phyloP scores from a whole-genome alignment of 352 stramenopile species.

The Globisporangium iwayamae region DNA sequence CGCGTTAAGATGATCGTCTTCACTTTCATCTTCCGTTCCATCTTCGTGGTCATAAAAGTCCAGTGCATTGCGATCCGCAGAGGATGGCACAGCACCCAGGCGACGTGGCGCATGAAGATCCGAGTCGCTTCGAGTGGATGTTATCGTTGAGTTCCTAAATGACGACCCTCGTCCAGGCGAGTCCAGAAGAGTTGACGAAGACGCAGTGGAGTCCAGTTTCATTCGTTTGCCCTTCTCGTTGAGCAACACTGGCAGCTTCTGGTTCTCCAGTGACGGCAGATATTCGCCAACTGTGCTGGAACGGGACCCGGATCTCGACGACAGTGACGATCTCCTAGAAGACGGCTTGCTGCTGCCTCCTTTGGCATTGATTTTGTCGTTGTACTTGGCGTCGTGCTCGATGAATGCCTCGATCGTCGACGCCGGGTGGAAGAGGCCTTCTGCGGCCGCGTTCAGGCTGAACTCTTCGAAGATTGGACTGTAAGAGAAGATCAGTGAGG shows the following conservation, averaged over 20 bases:
- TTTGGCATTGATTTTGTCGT: neutral
- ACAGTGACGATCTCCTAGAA: slow-evolving; percentile 19
- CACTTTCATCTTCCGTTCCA: slow-evolving; percentile 21
- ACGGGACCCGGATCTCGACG: slow-evolving; percentile 17
- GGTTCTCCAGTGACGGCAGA: slow-evolving; percentile 31
- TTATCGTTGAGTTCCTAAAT: slow-evolving; percentile 5
- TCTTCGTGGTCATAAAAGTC: slow-evolving; percentile 48
- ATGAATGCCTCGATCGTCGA: slow-evolving; percentile 74
- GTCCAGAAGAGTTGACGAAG: slow-evolving; percentile 15
- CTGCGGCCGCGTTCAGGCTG: slow-evolving; percentile 53
- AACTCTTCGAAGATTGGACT: slow-evolving; percentile 61
- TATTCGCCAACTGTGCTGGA: slow-evolving; percentile 27
- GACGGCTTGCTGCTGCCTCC: slow-evolving; percentile 2
- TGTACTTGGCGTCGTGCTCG: slow-evolving; percentile 74
- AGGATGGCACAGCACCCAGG: slow-evolving; percentile 39
- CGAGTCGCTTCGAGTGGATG: slow-evolving; percentile 52
- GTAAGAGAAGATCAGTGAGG: neutral
- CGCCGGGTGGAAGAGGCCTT: slow-evolving; percentile 74
- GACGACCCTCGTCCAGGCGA: neutral
- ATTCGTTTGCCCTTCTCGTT: slow-evolving; percentile 30
- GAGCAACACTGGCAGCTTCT: slow-evolving; percentile 25
- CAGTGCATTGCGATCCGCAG: slow-evolving; percentile 45
- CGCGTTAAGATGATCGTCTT: slow-evolving; percentile 11
- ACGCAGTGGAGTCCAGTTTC: slow-evolving; percentile 15
- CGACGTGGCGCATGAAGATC: slow-evolving; percentile 55